A percentile compares a stretch with the other conserved stretches of the same genome.
phyloP scores from a whole-genome alignment of 495 filamentous ascomycete species.

The Oidiodendron maius region DNA sequence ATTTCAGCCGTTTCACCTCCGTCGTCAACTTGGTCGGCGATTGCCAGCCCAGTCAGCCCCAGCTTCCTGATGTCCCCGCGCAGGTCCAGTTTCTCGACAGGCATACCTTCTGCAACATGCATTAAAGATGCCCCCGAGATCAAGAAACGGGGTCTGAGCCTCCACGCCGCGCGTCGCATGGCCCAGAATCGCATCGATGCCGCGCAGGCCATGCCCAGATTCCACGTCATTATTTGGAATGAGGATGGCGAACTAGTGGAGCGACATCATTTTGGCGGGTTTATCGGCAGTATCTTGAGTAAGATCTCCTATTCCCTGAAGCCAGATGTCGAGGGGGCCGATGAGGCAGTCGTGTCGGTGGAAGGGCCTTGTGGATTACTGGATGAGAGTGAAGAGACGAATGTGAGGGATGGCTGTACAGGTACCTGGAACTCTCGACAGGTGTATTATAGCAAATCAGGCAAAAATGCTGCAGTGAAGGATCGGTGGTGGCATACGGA shows the following conservation, averaged over 20 bases:
- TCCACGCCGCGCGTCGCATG: constrained; percentile 43
- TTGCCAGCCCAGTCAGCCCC: constrained; percentile 9
- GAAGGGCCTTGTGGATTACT: constrained; percentile 19
- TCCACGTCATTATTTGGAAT: constrained; percentile 49
- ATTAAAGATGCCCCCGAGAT: constrained; percentile 10
- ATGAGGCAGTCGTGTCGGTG: constrained; percentile 51
- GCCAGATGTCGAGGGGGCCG: constrained; percentile 50
- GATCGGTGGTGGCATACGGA: constrained; percentile 45
- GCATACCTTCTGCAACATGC: constrained; percentile 25
- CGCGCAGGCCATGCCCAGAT: constrained; percentile 43
- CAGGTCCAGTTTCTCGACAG: constrained; percentile 35
- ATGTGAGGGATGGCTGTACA: constrained; percentile 39
- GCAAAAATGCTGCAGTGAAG: constrained; percentile 5
- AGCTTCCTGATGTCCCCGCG: constrained; percentile 33
- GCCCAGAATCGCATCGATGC: constrained; percentile 53
- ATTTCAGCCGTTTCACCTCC: constrained; percentile 4
- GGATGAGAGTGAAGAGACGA: constrained; percentile 23
- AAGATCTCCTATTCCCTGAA: constrained; percentile 51
- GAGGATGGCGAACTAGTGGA: constrained; percentile 29
- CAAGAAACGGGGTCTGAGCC: constrained; percentile 32
- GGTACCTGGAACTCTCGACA: constrained; percentile 47
- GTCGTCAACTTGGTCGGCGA: constrained; percentile 13
- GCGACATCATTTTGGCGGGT: constrained; percentile 46
- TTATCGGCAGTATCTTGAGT: constrained; percentile 51
- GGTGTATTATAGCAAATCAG: neutral